Evolutionary conservation across 179 eudicot genomes (phyloP).

Genomic region (Beta corolliflora): DNA sequence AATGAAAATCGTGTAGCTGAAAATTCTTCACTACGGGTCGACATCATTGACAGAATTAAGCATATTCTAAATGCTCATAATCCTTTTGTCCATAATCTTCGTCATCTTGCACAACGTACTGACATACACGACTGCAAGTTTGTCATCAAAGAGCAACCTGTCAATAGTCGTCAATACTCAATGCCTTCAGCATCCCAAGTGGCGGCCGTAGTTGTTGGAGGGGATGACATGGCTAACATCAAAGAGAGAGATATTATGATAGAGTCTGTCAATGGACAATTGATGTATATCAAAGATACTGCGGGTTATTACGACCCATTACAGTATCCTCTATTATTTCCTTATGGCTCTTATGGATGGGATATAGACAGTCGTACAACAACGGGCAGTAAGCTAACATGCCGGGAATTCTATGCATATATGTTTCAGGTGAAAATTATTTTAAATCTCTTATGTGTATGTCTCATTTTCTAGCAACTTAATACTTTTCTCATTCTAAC

Average conservation of each 20-base stretch:
- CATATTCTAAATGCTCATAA: background rate
- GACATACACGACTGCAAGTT: background rate
- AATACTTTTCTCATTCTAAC: background rate
- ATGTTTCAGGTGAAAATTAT: background rate
- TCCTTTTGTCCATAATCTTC: background rate
- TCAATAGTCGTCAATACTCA: background rate
- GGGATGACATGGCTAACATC: conserved; percentile 2
- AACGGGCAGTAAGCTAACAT: background rate
- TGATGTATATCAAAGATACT: background rate
- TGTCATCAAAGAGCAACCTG: background rate
- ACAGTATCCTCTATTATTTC: conserved; percentile 7
- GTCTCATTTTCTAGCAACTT: background rate
- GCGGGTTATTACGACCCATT: conserved; percentile 11
- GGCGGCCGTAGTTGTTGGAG: background rate
- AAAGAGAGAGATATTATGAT: background rate
- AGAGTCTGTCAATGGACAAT: background rate
- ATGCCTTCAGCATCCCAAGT: conserved; percentile 20
- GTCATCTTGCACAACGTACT: background rate
- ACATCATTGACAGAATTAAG: background rate
- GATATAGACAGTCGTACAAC: background rate
- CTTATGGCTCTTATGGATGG: conserved; percentile 18
- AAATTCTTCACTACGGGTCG: background rate
- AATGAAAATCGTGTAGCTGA: background rate
- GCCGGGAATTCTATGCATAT: background rate
- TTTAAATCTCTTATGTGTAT: background rate